Evolutionary conservation across 257 asterid genomes (phyloP).

Genomic region (Solanum piurae): DNA sequence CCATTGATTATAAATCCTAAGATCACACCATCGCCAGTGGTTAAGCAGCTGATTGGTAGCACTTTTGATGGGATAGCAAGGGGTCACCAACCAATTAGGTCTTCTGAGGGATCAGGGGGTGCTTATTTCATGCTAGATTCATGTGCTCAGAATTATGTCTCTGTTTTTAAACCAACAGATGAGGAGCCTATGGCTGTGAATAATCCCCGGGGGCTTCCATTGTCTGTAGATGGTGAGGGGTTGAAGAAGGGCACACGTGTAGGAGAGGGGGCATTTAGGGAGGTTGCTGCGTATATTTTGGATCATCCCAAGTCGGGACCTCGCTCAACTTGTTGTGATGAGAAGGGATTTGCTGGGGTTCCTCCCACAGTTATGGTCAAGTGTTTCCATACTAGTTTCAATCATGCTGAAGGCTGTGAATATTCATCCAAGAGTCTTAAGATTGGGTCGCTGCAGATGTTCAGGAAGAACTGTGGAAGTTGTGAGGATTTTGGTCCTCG

Average conservation of each 20-base stretch:
- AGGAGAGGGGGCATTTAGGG: conserved; percentile 73
- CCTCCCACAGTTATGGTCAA: conserved; percentile 61
- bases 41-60: conserved; percentile 31
- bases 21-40: conserved; percentile 27
- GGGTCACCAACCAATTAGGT: conserved; percentile 46
- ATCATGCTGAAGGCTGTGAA: conserved; percentile 28
- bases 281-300: conserved; percentile 70
- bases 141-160: conserved; percentile 32
- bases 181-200: conserved; percentile 83
- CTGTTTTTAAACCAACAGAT: conserved; percentile 64
- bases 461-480: conserved; percentile 64
- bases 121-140: conserved; percentile 70
- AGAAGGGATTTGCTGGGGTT: conserved; percentile 66
- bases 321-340: conserved; percentile 21
- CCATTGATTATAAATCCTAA: conserved; percentile 34
- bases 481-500: conserved; percentile 76
- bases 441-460: conserved; percentile 72
- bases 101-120: conserved; percentile 71
- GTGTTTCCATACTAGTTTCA: conserved; percentile 39
- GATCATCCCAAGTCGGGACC: conserved; percentile 50
- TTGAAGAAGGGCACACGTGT: conserved; percentile 72
- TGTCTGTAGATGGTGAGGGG: conserved; percentile 61
- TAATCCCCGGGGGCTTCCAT: conserved; percentile 56
- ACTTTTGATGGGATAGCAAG: conserved; percentile 42
- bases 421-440: conserved; percentile 13